Conservation (phyloP, 2,329 filamentous ascomycete genomes). For the Calonectria pseudoturangicola region DNA sequence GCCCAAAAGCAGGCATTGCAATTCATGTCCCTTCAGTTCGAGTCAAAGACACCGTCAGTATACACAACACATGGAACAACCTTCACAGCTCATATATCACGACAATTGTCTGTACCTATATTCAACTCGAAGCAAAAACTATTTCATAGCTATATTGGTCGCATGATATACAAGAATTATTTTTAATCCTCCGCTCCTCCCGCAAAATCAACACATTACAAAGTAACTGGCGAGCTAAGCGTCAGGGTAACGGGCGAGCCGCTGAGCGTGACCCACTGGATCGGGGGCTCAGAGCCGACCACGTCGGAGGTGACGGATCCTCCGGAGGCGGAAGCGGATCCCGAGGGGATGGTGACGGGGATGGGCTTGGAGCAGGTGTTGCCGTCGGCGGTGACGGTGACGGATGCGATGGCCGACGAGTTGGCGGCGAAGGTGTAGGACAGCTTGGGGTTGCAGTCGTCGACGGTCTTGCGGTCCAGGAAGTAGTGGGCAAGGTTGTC, state of each 20-base stretch:
- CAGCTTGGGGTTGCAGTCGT: constrained; percentile 41
- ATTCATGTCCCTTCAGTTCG: background rate
- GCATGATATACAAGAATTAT: constrained; percentile 26
- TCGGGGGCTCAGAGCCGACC: constrained; percentile 42
- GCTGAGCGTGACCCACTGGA: constrained; percentile 41
- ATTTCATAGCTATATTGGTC: constrained; percentile 21
- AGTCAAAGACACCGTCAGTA: background rate
- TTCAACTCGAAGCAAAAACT: constrained; percentile 1
- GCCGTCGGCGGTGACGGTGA: constrained; percentile 35
- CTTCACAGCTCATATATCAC: constrained; percentile 21
- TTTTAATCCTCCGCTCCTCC: background rate
- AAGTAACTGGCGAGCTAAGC: constrained; percentile 11
- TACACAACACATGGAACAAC: background rate
- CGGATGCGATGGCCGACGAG: constrained; percentile 25
- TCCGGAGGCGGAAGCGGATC: constrained; percentile 11
- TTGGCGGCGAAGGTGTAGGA: constrained; percentile 36
- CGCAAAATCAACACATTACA: background rate
- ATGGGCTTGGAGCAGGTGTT: constrained; percentile 40
- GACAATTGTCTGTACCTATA: constrained; percentile 22
- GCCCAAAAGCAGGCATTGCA: too few species aligned
- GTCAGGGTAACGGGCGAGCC: constrained; percentile 38
- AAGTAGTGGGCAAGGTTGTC: constrained; percentile 45
- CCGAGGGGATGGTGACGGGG: constrained; percentile 39
- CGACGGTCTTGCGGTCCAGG: constrained; percentile 40
- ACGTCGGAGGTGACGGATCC: constrained; percentile 29